Percentiles rank a stretch among this genome's conserved stretches.
Evolutionary conservation across 179 eudicot species (phyloP).

Genomic region (Vitellaria paradoxa): DNA sequence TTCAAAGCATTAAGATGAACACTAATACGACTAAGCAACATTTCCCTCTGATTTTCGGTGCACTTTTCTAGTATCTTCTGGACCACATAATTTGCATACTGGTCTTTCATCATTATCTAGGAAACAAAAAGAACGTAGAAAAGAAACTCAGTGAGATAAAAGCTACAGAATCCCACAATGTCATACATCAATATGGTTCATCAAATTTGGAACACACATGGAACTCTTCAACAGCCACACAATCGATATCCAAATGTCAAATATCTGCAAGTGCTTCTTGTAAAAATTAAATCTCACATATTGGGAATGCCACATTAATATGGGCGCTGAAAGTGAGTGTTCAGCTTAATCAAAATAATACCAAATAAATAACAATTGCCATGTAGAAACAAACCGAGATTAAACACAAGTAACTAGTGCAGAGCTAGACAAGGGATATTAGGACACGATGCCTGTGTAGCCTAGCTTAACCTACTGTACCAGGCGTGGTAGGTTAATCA

Average conservation of each 20-base stretch:
- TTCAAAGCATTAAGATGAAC: too few relatives aligned
- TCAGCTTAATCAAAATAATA: too few relatives aligned
- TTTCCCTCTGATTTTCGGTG: not conserved
- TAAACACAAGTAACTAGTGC: too few relatives aligned
- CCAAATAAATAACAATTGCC: too few relatives aligned
- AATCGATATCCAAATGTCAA: not conserved
- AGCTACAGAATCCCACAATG: not conserved
- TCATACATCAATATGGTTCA: not conserved
- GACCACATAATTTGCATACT: constrained; percentile 1
- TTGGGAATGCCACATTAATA: not conserved
- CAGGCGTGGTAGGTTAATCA: too few relatives aligned
- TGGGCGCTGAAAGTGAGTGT: too few relatives aligned
- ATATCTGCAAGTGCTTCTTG: not conserved
- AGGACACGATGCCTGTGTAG: too few relatives aligned
- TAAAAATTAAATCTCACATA: too few relatives aligned
- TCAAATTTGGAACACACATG: not conserved
- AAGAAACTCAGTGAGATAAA: not conserved
- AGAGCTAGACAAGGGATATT: too few relatives aligned
- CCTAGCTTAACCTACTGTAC: too few relatives aligned
- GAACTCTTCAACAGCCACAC: not conserved
- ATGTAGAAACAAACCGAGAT: too few relatives aligned
- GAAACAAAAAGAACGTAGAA: not conserved
- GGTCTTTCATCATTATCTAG: constrained; percentile 12
- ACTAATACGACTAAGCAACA: too few relatives aligned
- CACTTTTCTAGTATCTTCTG: not conserved